These are phyloP conservation scores for Myriosclerotinia scirpicola DNA, from an alignment of 2,329 filamentous ascomycete genomes.

Conservation along the genomic window DNA sequence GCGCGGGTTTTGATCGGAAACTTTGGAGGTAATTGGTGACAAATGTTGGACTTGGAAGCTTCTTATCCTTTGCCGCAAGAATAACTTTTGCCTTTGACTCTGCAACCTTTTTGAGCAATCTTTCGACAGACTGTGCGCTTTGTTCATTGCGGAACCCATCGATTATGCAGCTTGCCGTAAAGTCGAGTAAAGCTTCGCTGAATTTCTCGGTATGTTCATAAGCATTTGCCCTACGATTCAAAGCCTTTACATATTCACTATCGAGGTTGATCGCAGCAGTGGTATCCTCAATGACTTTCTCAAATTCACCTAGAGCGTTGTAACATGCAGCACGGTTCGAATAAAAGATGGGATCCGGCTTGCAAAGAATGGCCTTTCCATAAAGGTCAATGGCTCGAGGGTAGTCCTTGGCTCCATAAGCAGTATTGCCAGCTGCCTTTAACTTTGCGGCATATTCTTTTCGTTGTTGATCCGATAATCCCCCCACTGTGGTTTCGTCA, in stretches of 20 bases:
- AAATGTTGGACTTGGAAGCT: constrained; percentile 92
- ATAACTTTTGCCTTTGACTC: constrained; percentile 92
- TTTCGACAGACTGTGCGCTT: constrained; percentile 86
- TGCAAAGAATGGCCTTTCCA: constrained; percentile 93
- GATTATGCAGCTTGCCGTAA: constrained; percentile 98
- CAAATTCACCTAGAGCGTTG: constrained; percentile 90
- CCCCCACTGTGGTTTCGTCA: constrained; percentile 55
- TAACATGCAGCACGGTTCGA: constrained; percentile 98
- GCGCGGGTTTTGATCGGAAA: constrained; percentile 81
- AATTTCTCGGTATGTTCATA: constrained; percentile 92
- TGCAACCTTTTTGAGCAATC: constrained; percentile 93
- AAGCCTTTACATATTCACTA: constrained; percentile 92
- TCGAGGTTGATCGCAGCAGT: constrained; percentile 92
- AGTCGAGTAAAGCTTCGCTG: constrained; percentile 94
- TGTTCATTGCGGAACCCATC: constrained; percentile 92
- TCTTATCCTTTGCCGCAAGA: constrained; percentile 73
- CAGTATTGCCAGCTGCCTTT: constrained; percentile 94
- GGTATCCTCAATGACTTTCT: constrained; percentile 95
- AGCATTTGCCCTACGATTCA: constrained; percentile 93
- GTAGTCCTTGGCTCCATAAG: constrained; percentile 93
- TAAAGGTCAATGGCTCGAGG: constrained; percentile 92
- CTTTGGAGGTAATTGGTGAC: constrained; percentile 99
- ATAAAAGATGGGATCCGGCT: constrained; percentile 96
- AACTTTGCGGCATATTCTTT: constrained; percentile 87
- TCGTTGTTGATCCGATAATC: constrained; percentile 62